A percentile compares a stretch with the other conserved stretches of the same genome.
Conservation (phyloP, 1,139 yeast species). For the Diutina rugosa region DNA sequence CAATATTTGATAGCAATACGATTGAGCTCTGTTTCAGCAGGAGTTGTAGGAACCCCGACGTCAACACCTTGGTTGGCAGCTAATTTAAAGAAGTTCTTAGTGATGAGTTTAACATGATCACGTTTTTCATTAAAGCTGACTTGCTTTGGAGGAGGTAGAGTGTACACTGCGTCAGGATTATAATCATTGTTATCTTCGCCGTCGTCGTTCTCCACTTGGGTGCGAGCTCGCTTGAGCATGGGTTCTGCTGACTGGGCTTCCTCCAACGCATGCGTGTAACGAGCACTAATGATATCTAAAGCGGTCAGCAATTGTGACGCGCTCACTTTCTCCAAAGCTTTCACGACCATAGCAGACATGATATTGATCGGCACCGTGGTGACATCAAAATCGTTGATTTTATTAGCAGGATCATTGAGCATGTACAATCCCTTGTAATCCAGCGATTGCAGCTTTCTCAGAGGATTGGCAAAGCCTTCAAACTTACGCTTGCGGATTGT, state of each 20-base stretch:
- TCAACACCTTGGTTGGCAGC: constrained; percentile 16
- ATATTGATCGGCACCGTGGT: constrained; percentile 53
- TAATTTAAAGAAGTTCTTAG: constrained; percentile 40
- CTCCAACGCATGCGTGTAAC: constrained; percentile 29
- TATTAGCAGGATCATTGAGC: constrained; percentile 48
- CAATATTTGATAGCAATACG: constrained; percentile 48
- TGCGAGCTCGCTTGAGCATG: constrained; percentile 3
- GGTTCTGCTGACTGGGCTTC: neutral
- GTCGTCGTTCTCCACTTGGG: constrained; percentile 4
- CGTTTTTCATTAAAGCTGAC: constrained; percentile 32
- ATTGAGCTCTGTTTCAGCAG: constrained; percentile 17
- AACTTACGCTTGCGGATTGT: constrained; percentile 8
- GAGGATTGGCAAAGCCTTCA: constrained; percentile 16
- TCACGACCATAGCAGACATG: constrained; percentile 51
- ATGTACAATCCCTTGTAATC: constrained; percentile 39
- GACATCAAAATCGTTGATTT: constrained; percentile 55
- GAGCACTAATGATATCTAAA: constrained; percentile 37
- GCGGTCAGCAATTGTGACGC: neutral
- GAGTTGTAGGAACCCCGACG: constrained; percentile 10
- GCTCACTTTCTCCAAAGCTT: constrained; percentile 35
- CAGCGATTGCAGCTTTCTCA: constrained; percentile 16
- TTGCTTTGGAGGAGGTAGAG: constrained; percentile 45
- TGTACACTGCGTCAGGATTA: constrained; percentile 32
- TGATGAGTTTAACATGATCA: constrained; percentile 37
- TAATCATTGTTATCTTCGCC: constrained; percentile 16